phyloP scores from a whole-genome alignment of 345 rosid genomes.

The Cardamine occulta region DNA sequence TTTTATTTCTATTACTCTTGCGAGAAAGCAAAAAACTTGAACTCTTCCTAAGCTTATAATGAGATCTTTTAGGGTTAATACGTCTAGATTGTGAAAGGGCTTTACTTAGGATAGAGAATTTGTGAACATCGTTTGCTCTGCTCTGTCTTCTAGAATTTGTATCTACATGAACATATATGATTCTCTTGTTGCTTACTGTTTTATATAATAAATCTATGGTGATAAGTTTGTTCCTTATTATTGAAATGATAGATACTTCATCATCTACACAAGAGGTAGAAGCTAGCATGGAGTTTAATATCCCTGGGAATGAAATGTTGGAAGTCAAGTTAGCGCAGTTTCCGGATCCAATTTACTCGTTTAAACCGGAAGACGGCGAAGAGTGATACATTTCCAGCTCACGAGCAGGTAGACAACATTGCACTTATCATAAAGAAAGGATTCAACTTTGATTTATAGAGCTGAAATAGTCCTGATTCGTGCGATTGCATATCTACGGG shows the following conservation, averaged over 20 bases:
- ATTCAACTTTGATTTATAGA: neutral
- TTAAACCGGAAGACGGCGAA: slow-evolving; percentile 31
- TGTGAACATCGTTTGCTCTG: neutral
- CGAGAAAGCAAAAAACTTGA: neutral
- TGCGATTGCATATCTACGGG: slow-evolving; percentile 12
- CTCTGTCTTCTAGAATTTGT: neutral
- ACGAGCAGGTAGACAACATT: neutral
- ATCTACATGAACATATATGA: too few relatives aligned
- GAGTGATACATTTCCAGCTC: slow-evolving; percentile 27
- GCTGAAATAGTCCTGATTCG: neutral
- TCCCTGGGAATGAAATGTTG: slow-evolving; percentile 37
- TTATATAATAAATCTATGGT: slow-evolving; percentile 4
- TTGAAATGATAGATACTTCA: slow-evolving; percentile 7
- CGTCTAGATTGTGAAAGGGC: neutral
- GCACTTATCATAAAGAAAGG: neutral
- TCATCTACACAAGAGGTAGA: slow-evolving; percentile 31
- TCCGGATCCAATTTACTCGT: slow-evolving; percentile 32
- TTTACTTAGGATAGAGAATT: neutral
- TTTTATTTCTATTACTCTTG: neutral
- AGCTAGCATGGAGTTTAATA: slow-evolving; percentile 23
- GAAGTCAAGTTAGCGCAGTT: slow-evolving; percentile 40
- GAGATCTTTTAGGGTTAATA: neutral
- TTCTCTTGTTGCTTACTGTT: neutral
- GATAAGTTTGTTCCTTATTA: neutral
- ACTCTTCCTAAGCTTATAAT: neutral